Conservation (phyloP, 2,329 filamentous ascomycete genomes). For the Phyllosticta paracitricarpa region DNA sequence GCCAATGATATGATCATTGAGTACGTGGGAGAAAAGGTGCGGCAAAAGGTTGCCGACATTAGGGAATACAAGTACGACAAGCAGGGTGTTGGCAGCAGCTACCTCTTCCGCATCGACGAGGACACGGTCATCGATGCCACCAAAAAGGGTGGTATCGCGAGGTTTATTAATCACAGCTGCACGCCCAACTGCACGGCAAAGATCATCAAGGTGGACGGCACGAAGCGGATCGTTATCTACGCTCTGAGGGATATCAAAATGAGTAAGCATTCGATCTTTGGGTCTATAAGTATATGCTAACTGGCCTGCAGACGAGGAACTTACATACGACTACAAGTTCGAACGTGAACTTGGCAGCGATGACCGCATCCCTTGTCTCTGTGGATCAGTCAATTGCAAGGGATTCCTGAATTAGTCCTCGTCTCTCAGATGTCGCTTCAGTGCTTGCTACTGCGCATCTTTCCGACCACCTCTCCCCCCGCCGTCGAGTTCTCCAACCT, state of each 20-base stretch:
- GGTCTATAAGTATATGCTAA: background rate
- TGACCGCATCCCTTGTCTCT: slow-evolving; percentile 94
- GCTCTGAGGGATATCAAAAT: slow-evolving; percentile 87
- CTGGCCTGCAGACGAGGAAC: slow-evolving; percentile 69
- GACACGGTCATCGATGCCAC: slow-evolving; percentile 96
- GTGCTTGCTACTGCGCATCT: background rate
- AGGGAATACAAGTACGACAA: slow-evolving; percentile 86
- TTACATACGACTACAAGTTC: slow-evolving; percentile 99
- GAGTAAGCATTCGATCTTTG: slow-evolving; percentile 52
- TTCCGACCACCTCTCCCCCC: background rate
- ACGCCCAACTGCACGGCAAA: slow-evolving; percentile 98
- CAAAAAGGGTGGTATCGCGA: slow-evolving; percentile 94
- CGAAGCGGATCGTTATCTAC: slow-evolving; percentile 98
- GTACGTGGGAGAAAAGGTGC: slow-evolving; percentile 94
- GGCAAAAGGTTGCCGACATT: slow-evolving; percentile 95
- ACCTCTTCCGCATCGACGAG: slow-evolving; percentile 96
- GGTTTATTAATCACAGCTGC: slow-evolving; percentile 98
- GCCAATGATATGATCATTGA: slow-evolving; percentile 99
- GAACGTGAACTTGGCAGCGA: slow-evolving; percentile 91
- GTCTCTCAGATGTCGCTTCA: background rate
- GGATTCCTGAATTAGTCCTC: slow-evolving; percentile 81
- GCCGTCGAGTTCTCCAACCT: background rate
- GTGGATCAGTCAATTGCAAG: slow-evolving; percentile 92
- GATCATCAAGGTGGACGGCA: slow-evolving; percentile 97
- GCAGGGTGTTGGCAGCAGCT: slow-evolving; percentile 94